Percentiles rank a stretch among this genome's conserved stretches.
Conservation (phyloP, 2,329 filamentous ascomycete genomes). For the Penicillium sp. region DNA sequence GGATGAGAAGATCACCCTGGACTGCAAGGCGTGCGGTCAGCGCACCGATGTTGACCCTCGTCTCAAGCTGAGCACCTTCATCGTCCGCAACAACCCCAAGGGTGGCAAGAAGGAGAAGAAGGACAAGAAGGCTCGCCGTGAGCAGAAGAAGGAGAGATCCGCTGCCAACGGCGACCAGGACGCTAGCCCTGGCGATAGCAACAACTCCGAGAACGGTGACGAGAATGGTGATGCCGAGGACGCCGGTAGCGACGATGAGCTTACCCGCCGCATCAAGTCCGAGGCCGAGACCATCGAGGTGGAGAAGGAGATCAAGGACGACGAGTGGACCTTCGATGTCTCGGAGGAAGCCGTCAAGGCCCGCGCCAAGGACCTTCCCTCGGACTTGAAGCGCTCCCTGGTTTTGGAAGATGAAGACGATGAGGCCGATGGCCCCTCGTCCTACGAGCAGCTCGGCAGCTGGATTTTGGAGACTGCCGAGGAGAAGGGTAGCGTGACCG, state of each 20-base stretch:
- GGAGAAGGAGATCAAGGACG: slow-evolving; percentile 74
- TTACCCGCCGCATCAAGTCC: slow-evolving; percentile 75
- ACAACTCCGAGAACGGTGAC: slow-evolving; percentile 65
- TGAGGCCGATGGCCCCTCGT: slow-evolving; percentile 76
- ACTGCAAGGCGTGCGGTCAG: slow-evolving; percentile 98
- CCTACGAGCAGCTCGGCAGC: slow-evolving; percentile 88
- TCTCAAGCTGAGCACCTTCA: slow-evolving; percentile 95
- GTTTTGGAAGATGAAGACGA: slow-evolving; percentile 80
- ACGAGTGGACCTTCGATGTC: slow-evolving; percentile 96
- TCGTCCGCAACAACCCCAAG: slow-evolving; percentile 89
- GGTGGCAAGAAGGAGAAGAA: slow-evolving; percentile 96
- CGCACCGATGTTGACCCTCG: slow-evolving; percentile 89
- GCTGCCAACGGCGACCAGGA: slow-evolving; percentile 64
- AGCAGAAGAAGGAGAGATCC: slow-evolving; percentile 76
- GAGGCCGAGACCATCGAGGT: slow-evolving; percentile 75
- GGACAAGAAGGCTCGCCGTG: slow-evolving; percentile 81
- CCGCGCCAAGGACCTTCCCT: slow-evolving; percentile 89
- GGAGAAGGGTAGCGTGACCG: slow-evolving; percentile 73
- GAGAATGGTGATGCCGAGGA: slow-evolving; percentile 73
- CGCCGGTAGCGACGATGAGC: slow-evolving; percentile 87
- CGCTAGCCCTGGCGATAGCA: slow-evolving; percentile 70
- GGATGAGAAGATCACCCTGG: slow-evolving; percentile 86
- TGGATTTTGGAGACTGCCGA: slow-evolving; percentile 83
- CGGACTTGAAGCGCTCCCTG: slow-evolving; percentile 90
- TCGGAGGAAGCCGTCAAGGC: slow-evolving; percentile 94